phyloP scores from a whole-genome alignment of 768 basidiomycete species.

The Lentinula edodes region DNA sequence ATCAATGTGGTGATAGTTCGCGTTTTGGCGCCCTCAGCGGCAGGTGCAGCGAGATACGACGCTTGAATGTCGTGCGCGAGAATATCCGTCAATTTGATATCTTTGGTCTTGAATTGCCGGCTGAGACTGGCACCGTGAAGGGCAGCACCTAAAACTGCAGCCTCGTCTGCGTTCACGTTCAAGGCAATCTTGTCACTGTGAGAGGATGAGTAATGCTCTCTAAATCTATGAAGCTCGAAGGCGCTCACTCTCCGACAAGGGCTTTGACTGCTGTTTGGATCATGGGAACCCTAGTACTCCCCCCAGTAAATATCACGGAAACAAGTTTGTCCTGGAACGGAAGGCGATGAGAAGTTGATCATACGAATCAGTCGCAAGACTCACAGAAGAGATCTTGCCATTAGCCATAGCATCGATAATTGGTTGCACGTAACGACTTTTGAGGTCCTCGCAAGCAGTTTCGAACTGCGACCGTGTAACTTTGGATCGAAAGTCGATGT shows the following conservation, averaged over 20 bases:
- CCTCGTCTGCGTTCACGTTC: constrained; percentile 97
- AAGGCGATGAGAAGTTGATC: neutral
- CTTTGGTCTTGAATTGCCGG: constrained; percentile 92
- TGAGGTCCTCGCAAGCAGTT: constrained; percentile 60
- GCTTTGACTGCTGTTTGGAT: constrained; percentile 77
- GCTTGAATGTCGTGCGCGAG: constrained; percentile 70
- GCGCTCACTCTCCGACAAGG: constrained; percentile 70
- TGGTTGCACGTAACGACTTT: constrained; percentile 58
- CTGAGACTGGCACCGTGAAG: constrained; percentile 87
- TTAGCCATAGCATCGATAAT: constrained; percentile 66
- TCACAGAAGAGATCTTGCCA: constrained; percentile 64
- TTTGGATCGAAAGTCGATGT: constrained; percentile 84
- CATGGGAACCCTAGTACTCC: constrained; percentile 86
- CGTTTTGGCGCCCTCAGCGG: constrained; percentile 41
- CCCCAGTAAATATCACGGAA: constrained; percentile 92
- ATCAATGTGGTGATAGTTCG: constrained; percentile 72
- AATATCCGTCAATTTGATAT: constrained; percentile 80
- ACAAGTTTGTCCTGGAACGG: constrained; percentile 59
- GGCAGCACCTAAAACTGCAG: constrained; percentile 90
- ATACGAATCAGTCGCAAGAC: constrained; percentile 12
- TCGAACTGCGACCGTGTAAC: constrained; percentile 81
- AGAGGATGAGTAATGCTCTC: neutral
- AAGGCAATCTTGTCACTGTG: constrained; percentile 76
- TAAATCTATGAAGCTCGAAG: neutral
- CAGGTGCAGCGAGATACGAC: constrained; percentile 64